Conservation (phyloP, 1,139 yeast genomes). For the Wickerhamomyces sp. region DNA sequence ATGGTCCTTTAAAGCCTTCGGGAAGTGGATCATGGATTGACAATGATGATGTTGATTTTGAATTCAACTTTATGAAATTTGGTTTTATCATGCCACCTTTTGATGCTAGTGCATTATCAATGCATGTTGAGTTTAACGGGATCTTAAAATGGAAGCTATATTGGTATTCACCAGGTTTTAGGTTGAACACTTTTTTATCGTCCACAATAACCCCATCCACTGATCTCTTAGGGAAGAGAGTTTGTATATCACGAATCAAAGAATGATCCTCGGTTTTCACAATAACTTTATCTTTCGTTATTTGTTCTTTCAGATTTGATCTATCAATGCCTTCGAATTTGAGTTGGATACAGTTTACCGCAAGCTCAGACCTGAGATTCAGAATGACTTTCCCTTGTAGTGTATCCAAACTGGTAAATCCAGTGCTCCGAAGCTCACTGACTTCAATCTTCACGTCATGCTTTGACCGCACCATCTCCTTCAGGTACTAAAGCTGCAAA, state of each 20-base stretch:
- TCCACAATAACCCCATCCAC: background rate
- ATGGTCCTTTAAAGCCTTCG: background rate
- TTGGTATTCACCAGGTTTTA: slow-evolving; percentile 53
- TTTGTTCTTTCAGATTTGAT: slow-evolving; percentile 23
- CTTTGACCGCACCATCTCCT: background rate
- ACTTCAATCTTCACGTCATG: slow-evolving; percentile 17
- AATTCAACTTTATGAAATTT: background rate
- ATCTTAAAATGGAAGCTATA: slow-evolving; percentile 54
- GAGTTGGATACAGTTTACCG: slow-evolving; percentile 48
- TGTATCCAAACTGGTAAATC: slow-evolving; percentile 7
- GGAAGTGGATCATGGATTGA: background rate
- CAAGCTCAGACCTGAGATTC: slow-evolving; percentile 40
- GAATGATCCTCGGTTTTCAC: slow-evolving; percentile 43
- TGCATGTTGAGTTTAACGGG: slow-evolving; percentile 49
- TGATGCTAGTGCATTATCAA: no score
- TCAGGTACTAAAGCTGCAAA: background rate
- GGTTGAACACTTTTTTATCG: slow-evolving; percentile 45
- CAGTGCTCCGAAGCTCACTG: slow-evolving; percentile 10
- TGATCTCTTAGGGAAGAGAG: slow-evolving; percentile 52
- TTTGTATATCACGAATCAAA: slow-evolving; percentile 46
- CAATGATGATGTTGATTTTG: background rate
- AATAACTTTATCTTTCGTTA: slow-evolving; percentile 20
- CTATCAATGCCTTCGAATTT: slow-evolving; percentile 53
- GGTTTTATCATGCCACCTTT: slow-evolving; percentile 2
- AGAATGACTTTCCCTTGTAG: slow-evolving; percentile 45